phyloP scores from a whole-genome alignment of 2,329 filamentous ascomycete species.

The Fusarium albidum region DNA sequence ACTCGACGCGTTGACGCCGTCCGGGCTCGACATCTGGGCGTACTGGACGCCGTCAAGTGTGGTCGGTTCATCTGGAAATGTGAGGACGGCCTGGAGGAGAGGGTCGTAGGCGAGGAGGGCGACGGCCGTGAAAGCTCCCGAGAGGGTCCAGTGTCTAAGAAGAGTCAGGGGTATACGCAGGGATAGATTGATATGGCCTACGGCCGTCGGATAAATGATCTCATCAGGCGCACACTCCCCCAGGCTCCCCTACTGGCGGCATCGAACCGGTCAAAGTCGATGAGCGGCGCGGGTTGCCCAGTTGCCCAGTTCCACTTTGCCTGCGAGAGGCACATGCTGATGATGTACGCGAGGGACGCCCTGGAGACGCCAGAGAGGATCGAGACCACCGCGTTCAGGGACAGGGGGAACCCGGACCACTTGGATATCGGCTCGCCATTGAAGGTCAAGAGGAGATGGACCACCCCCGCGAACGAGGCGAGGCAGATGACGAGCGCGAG shows the following conservation, averaged over 20 bases:
- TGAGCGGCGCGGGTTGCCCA: not conserved
- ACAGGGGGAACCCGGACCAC: constrained; percentile 5
- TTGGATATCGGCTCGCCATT: constrained; percentile 10
- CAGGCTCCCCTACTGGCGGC: constrained; percentile 22
- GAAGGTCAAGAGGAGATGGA: not conserved
- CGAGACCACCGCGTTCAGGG: constrained; percentile 21
- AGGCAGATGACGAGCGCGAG: no score
- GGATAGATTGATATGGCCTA: no score
- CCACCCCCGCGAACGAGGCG: no score
- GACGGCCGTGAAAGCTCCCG: constrained; percentile 8
- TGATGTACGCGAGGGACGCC: not conserved
- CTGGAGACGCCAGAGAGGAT: constrained; percentile 18
- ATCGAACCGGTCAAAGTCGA: constrained; percentile 30
- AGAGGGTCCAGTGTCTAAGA: constrained; percentile 13
- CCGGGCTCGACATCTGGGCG: not conserved
- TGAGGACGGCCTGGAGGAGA: constrained; percentile 11
- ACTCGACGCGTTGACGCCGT: no score
- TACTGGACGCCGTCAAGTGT: not conserved
- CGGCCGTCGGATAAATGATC: constrained; percentile 10
- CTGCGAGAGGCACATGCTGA: constrained; percentile 26
- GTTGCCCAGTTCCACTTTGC: constrained; percentile 29
- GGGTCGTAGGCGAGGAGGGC: constrained; percentile 11
- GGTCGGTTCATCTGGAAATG: not conserved
- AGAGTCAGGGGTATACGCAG: no score
- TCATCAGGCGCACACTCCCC: constrained; percentile 15